Conservation (phyloP, 129 eudicot genomes). For the Scalesia atractyloides region DNA sequence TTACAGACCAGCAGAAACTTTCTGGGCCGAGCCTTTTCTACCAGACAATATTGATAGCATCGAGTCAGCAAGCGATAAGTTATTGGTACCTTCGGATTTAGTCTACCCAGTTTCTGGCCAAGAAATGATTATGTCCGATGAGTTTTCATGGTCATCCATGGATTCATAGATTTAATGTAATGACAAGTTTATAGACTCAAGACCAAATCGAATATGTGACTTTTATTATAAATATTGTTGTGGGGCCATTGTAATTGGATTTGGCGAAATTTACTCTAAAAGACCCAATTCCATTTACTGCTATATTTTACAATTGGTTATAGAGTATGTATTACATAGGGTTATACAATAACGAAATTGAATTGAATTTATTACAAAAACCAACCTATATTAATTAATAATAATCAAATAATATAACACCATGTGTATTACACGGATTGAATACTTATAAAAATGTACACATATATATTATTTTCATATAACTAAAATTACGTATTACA, state of each 20-base stretch:
- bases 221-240: slow-evolving; percentile 9
- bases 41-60: slow-evolving; percentile 23
- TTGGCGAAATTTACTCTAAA: not conserved
- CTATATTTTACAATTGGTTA: too few species aligned
- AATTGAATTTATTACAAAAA: too few species aligned
- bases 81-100: slow-evolving; percentile 25
- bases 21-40: slow-evolving; percentile 25
- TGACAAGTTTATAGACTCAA: slow-evolving; percentile 20
- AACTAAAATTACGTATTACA: too few species aligned
- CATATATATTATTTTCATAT: too few species aligned
- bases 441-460: too few species aligned
- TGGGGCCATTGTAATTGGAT: slow-evolving; percentile 9
- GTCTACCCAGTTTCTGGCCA: slow-evolving; percentile 4
- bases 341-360: too few species aligned
- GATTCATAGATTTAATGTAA: slow-evolving; percentile 23
- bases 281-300: too few species aligned
- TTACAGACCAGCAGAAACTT: not conserved
- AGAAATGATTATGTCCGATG: slow-evolving; percentile 17
- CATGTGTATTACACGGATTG: too few species aligned
- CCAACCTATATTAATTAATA: too few species aligned
- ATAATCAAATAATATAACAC: too few species aligned
- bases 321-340: too few species aligned
- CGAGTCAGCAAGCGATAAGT: slow-evolving; percentile 27
- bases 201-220: not conserved
- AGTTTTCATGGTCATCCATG: slow-evolving; percentile 34